phyloP scores from a whole-genome alignment of 1,139 yeast genomes.

The Suhomyces wounanorum region DNA sequence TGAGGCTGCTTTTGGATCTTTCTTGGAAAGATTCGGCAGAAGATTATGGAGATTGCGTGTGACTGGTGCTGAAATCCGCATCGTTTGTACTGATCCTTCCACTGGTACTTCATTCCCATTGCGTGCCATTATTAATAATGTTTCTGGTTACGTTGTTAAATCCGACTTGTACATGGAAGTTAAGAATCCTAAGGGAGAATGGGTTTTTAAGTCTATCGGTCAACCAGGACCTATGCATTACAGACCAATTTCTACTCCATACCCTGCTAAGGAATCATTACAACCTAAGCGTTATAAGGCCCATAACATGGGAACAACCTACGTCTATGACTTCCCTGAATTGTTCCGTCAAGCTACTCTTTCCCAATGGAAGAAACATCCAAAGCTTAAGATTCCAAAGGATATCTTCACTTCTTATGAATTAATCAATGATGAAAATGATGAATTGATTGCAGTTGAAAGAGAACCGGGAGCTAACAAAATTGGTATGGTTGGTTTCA shows the following conservation, averaged over 20 bases:
- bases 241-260: constrained; percentile 93
- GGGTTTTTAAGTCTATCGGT: constrained; percentile 95
- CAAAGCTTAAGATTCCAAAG: constrained; percentile 65
- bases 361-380: constrained; percentile 77
- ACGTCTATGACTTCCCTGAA: constrained; percentile 98
- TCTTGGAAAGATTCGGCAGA: constrained; percentile 96
- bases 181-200: constrained; percentile 86
- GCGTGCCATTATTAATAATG: constrained; percentile 94
- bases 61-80: constrained; percentile 96
- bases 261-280: constrained; percentile 95
- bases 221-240: constrained; percentile 96
- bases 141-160: constrained; percentile 95
- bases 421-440: constrained; percentile 79
- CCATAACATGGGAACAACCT: constrained; percentile 96
- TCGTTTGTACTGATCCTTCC: constrained; percentile 86
- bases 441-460: constrained; percentile 79
- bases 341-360: constrained; percentile 90
- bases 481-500: constrained; percentile 98
- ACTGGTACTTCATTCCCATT: constrained; percentile 92
- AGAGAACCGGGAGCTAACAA: constrained; percentile 96
- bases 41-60: constrained; percentile 95
- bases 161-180: constrained; percentile 94
- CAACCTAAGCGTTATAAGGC: constrained; percentile 99
- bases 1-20: constrained; percentile 96
- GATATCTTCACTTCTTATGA: constrained; percentile 80